These are phyloP conservation scores for Meyerozyma smithsonii DNA, from an alignment of 1,139 yeast genomes.

Conservation along the genomic window DNA sequence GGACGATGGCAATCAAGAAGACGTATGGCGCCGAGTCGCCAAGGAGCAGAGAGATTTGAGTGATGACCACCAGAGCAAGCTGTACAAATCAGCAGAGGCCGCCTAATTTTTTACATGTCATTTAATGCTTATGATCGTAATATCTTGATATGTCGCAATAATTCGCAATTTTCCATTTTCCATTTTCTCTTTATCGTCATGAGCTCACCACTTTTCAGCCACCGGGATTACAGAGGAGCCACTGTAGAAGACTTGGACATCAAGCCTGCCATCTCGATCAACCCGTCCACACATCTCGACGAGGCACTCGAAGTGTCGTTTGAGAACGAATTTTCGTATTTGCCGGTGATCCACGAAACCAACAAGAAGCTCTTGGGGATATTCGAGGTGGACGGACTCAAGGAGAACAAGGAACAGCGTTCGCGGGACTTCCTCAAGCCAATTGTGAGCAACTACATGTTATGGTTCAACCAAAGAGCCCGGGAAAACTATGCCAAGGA, in stretches of 20 bases:
- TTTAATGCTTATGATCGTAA: neutral
- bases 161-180: neutral
- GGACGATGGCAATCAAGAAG: constrained; percentile 79
- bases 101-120: constrained; percentile 30
- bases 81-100: constrained; percentile 42
- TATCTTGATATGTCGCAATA: neutral
- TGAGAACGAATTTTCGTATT: constrained; percentile 53
- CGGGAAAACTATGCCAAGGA: constrained; percentile 23
- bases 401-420: constrained; percentile 16
- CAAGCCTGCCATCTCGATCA: constrained; percentile 55
- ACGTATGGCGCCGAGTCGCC: constrained; percentile 65
- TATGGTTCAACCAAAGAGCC: constrained; percentile 40
- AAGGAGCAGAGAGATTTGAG: constrained; percentile 36
- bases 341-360: constrained; percentile 52
- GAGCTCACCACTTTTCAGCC: neutral
- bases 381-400: constrained; percentile 46
- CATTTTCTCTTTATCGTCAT: neutral
- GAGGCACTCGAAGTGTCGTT: constrained; percentile 48
- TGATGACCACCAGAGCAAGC: constrained; percentile 21
- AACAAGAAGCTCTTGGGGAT: constrained; percentile 53
- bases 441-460: constrained; percentile 35
- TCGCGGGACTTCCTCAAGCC: constrained; percentile 18
- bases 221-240: constrained; percentile 15
- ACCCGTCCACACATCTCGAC: constrained; percentile 46
- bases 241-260: constrained; percentile 61